Evolutionary conservation across 139 green algal genomes (phyloP).

Genomic region (Chlamydomonas eustigma): DNA sequence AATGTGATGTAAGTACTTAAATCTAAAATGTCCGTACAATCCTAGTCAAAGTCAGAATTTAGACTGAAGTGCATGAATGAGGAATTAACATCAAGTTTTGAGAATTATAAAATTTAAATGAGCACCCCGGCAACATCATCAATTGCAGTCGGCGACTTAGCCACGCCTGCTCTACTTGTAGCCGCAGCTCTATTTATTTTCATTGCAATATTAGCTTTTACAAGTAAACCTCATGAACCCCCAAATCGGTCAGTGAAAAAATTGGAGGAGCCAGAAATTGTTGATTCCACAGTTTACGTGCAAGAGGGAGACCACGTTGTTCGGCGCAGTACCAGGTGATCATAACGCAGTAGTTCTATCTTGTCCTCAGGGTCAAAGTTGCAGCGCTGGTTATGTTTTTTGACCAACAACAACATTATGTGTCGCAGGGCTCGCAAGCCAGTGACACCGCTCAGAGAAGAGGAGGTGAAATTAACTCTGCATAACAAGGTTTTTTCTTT

Average conservation of each 20-base stretch:
- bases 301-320: slow-evolving; percentile 1
- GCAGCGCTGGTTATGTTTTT: neutral
- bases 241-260: neutral
- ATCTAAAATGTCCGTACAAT: too few relatives aligned
- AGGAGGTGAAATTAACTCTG: too few relatives aligned
- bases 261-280: neutral
- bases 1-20: too few relatives aligned
- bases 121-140: too few relatives aligned
- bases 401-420: neutral
- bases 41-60: too few relatives aligned
- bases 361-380: too few relatives aligned
- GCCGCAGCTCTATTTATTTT: neutral
- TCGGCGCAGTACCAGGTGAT: neutral
- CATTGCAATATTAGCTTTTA: neutral
- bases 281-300: neutral
- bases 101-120: too few relatives aligned
- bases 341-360: too few relatives aligned
- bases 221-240: neutral
- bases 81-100: too few relatives aligned
- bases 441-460: neutral
- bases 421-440: neutral
- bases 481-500: too few relatives aligned
- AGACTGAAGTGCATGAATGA: too few relatives aligned
- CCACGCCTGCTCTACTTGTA: neutral
- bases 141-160: neutral